phyloP scores from a whole-genome alignment of 1,284 basidiomycete species.

The Ganoderma boninense region DNA sequence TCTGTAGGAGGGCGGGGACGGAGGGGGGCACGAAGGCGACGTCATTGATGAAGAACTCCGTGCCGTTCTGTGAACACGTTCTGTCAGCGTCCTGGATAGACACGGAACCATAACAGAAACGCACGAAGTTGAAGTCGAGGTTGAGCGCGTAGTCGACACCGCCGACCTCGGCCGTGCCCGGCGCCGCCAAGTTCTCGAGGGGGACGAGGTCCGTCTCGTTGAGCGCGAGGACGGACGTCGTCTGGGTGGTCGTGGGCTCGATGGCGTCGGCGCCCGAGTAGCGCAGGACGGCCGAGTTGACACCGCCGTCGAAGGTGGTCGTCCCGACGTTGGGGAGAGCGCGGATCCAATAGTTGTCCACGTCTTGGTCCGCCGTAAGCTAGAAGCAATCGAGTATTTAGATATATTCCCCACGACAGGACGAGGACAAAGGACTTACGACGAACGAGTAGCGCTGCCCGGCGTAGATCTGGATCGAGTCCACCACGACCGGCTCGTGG shows the following conservation, averaged over 20 bases:
- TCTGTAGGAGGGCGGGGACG: slow-evolving; percentile 11
- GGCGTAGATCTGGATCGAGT: slow-evolving; percentile 24
- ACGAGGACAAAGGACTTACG: too few relatives aligned
- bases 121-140: too few relatives aligned
- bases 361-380: too few relatives aligned
- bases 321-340: too few relatives aligned
- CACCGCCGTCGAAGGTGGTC: too few relatives aligned
- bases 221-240: slow-evolving; percentile 30
- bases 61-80: not conserved
- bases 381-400: too few relatives aligned
- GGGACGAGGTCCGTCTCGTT: slow-evolving; percentile 39
- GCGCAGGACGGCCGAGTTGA: too few relatives aligned
- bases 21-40: slow-evolving; percentile 34
- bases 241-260: slow-evolving; percentile 52
- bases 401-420: too few relatives aligned
- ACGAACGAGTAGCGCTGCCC: slow-evolving; percentile 44
- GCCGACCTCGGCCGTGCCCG: slow-evolving; percentile 9
- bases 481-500: slow-evolving; percentile 40
- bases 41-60: slow-evolving; percentile 37
- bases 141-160: slow-evolving; percentile 10
- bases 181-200: slow-evolving; percentile 15
- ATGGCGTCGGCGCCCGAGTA: slow-evolving; percentile 43
- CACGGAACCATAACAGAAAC: too few relatives aligned
- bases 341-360: too few relatives aligned
- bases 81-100: too few relatives aligned